Conservation (phyloP, 192 early-diverging fungal species). For the Gryganskiella cystojenkinii region DNA sequence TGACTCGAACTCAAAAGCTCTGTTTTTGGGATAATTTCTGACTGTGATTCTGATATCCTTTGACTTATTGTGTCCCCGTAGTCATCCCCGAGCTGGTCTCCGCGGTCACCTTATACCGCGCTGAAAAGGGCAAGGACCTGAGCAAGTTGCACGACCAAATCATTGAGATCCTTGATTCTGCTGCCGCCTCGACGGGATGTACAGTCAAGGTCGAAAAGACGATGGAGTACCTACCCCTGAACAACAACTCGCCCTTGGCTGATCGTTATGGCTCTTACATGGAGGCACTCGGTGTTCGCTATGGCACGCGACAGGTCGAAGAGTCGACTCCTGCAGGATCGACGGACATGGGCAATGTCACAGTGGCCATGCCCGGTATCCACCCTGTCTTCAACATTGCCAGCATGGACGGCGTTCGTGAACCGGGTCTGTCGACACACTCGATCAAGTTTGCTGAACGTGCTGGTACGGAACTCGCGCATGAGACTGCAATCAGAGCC, state of each 20-base stretch:
- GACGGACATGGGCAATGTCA: constrained; percentile 83
- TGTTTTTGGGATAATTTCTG: constrained; percentile 1
- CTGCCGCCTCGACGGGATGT: constrained; percentile 78
- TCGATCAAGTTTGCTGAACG: constrained; percentile 71
- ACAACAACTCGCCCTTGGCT: constrained; percentile 66
- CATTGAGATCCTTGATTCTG: constrained; percentile 66
- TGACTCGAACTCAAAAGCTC: not conserved
- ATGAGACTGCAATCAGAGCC: constrained; percentile 63
- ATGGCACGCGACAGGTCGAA: constrained; percentile 42
- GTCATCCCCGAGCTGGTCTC: constrained; percentile 75
- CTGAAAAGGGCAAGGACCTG: constrained; percentile 64
- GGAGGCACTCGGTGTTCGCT: constrained; percentile 54
- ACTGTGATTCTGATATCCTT: constrained; percentile 28
- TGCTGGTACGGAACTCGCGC: constrained; percentile 68
- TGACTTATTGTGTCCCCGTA: constrained; percentile 9
- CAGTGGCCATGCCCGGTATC: constrained; percentile 67
- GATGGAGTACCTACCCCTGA: constrained; percentile 55
- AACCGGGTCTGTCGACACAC: constrained; percentile 63
- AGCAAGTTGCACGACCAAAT: constrained; percentile 64
- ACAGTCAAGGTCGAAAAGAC: constrained; percentile 58
- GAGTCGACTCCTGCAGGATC: constrained; percentile 55
- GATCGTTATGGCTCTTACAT: constrained; percentile 60
- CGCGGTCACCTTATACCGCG: constrained; percentile 69
- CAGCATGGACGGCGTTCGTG: constrained; percentile 57
- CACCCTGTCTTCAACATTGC: constrained; percentile 68